A percentile compares a stretch with the other conserved stretches of the same genome.
Conservation (phyloP, 371 early-diverging fungal species). For the Nematocida minor region DNA sequence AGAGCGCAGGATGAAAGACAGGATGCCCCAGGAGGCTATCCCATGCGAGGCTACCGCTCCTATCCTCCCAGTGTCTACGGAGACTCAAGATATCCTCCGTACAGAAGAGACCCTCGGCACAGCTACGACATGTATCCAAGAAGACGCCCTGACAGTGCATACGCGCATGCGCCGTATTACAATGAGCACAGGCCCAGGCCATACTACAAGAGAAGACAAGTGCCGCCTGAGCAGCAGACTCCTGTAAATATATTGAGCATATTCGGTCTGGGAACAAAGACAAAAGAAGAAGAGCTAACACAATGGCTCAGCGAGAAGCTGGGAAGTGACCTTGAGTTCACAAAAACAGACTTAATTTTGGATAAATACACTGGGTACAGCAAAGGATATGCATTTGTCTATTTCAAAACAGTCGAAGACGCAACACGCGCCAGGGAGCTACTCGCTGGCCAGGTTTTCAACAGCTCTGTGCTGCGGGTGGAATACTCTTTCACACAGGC, state of each 20-base stretch:
- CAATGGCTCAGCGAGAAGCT: constrained; percentile 57
- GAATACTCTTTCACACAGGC: constrained; percentile 56
- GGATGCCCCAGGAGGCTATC: background rate
- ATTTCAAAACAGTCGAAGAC: constrained; percentile 60
- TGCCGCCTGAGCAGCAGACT: background rate
- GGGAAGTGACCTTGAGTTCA: constrained; percentile 32
- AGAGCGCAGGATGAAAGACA: background rate
- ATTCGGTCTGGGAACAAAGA: constrained; percentile 55
- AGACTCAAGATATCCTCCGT: background rate
- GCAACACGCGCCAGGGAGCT: constrained; percentile 57
- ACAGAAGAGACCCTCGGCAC: background rate
- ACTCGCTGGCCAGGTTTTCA: constrained; percentile 51
- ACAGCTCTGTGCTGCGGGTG: constrained; percentile 52
- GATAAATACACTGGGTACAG: constrained; percentile 54
- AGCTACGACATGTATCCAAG: background rate
- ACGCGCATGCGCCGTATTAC: background rate
- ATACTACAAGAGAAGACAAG: constrained; percentile 1
- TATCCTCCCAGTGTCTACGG: background rate
- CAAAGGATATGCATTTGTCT: constrained; percentile 61
- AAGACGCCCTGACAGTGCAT: background rate
- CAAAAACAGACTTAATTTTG: constrained; percentile 44
- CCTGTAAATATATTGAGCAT: constrained; percentile 59
- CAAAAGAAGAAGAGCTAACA: constrained; percentile 54
- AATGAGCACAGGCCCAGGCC: background rate
- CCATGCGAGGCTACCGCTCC: constrained; percentile 1